These are phyloP conservation scores for Brassica carinata DNA, from an alignment of 345 rosid genomes.

Conservation along the genomic window DNA sequence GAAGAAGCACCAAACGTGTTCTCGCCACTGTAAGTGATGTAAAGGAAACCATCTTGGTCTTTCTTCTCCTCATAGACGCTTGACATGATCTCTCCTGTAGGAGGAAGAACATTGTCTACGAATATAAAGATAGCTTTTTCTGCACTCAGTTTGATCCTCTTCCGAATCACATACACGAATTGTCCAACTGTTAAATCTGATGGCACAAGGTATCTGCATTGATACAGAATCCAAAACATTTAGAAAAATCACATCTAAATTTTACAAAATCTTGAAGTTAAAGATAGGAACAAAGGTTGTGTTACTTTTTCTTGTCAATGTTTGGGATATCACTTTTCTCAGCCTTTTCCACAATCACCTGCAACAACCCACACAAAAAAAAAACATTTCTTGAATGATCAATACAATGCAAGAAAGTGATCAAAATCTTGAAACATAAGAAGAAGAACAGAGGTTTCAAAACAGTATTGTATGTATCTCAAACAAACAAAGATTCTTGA, in stretches of 20 bases:
- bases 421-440: not conserved
- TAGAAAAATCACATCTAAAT: not conserved
- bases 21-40: conserved; percentile 95
- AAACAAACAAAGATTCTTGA: not conserved
- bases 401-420: not conserved
- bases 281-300: conserved; percentile 13
- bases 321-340: conserved; percentile 93
- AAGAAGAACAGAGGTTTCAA: no score
- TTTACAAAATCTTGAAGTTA: conserved; percentile 13
- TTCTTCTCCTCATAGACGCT: conserved; percentile 91
- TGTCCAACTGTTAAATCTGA: conserved; percentile 91
- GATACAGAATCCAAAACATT: not conserved
- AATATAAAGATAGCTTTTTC: conserved; percentile 95
- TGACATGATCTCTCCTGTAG: conserved; percentile 88
- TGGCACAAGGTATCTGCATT: conserved; percentile 86
- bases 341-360: conserved; percentile 98
- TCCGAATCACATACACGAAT: conserved; percentile 88
- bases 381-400: not conserved
- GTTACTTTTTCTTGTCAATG: conserved; percentile 97
- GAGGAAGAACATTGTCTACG: conserved; percentile 94
- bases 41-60: conserved; percentile 97
- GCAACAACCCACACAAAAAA: conserved; percentile 4
- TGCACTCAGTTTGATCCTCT: conserved; percentile 90
- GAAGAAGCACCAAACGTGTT: conserved; percentile 73
- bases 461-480: not conserved